A percentile compares a stretch with the other conserved stretches of the same genome.
phyloP scores from a whole-genome alignment of 1,284 basidiomycete species.

The Uromyces viciae-fabae region DNA sequence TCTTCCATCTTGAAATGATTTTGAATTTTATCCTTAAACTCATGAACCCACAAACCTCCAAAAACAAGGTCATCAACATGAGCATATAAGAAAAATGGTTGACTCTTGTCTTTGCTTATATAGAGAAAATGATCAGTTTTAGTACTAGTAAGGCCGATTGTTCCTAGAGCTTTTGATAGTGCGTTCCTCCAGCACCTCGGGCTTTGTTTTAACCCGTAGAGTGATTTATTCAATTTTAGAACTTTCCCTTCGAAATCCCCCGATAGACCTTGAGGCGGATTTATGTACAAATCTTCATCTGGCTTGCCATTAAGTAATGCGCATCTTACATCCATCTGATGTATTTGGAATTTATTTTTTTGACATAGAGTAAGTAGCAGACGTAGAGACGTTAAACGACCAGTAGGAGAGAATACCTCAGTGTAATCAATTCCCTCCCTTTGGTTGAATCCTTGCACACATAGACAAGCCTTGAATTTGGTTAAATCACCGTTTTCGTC shows the following conservation, averaged over 20 bases:
- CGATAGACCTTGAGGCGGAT: constrained; percentile 51
- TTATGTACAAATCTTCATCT: constrained; percentile 57
- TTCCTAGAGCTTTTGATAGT: neutral
- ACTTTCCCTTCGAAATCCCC: neutral
- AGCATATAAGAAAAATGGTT: neutral
- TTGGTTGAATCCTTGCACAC: constrained; percentile 59
- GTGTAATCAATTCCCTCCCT: constrained; percentile 57
- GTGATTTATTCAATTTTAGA: neutral
- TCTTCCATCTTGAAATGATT: neutral
- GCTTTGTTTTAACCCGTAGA: neutral
- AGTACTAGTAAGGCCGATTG: neutral
- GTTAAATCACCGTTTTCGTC: constrained; percentile 54
- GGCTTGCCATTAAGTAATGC: constrained; percentile 58
- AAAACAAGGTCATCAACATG: constrained; percentile 18
- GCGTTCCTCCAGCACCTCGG: neutral
- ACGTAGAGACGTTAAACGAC: constrained; percentile 54
- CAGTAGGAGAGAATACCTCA: constrained; percentile 58
- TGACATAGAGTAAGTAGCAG: constrained; percentile 56
- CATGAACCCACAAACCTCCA: neutral
- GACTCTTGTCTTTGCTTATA: neutral
- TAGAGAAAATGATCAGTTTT: constrained; percentile 4
- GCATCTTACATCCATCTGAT: constrained; percentile 58
- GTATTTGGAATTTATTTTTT: constrained; percentile 52
- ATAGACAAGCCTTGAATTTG: constrained; percentile 57
- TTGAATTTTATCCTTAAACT: neutral